Percentiles rank a stretch among this genome's conserved stretches.
These are phyloP conservation scores for Sporisorium graminicola DNA, from an alignment of 1,284 basidiomycete species.

Conservation along the genomic window DNA sequence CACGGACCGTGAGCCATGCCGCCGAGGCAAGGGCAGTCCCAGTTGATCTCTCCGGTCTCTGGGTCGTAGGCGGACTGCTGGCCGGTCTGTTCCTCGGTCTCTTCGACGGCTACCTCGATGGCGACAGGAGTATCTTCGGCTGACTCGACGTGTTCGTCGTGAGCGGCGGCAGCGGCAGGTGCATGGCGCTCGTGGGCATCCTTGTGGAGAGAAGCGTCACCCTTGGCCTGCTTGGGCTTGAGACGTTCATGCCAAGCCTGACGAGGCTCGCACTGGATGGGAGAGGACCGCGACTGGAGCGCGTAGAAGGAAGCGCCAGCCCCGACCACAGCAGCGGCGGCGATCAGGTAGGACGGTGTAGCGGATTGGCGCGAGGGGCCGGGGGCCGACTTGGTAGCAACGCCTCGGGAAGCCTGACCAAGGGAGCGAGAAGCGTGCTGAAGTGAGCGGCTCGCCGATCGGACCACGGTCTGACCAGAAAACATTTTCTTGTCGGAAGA, in stretches of 20 bases:
- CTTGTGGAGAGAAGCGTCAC: conserved; percentile 39
- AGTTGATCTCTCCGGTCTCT: conserved; percentile 79
- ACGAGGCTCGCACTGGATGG: conserved; percentile 38
- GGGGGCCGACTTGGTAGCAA: conserved; percentile 33
- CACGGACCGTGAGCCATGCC: conserved; percentile 99
- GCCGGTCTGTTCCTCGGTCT: conserved; percentile 37
- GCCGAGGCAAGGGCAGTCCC: conserved; percentile 80
- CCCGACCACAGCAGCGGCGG: conserved; percentile 13
- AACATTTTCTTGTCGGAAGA: conserved; percentile 11
- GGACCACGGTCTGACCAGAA: conserved; percentile 16
- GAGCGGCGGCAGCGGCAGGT: conserved; percentile 9
- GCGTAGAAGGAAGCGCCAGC: conserved; percentile 30
- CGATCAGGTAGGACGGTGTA: conserved; percentile 18
- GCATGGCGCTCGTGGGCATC: conserved; percentile 30
- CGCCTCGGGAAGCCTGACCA: conserved; percentile 17
- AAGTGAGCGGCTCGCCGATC: conserved; percentile 28
- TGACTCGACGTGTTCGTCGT: conserved; percentile 27
- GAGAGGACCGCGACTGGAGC: conserved; percentile 13
- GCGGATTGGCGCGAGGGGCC: conserved; percentile 27
- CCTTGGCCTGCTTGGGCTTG: conserved; percentile 42
- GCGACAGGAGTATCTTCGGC: conserved; percentile 43
- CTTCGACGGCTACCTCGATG: conserved; percentile 55
- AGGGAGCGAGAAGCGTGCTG: conserved; percentile 28
- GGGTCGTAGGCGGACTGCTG: conserved; percentile 79
- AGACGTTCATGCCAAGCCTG: conserved; percentile 36